A percentile compares a stretch with the other conserved stretches of the same genome.
Conservation (phyloP, 805 yeast species). For the Sugiyamaella lignohabitans region DNA sequence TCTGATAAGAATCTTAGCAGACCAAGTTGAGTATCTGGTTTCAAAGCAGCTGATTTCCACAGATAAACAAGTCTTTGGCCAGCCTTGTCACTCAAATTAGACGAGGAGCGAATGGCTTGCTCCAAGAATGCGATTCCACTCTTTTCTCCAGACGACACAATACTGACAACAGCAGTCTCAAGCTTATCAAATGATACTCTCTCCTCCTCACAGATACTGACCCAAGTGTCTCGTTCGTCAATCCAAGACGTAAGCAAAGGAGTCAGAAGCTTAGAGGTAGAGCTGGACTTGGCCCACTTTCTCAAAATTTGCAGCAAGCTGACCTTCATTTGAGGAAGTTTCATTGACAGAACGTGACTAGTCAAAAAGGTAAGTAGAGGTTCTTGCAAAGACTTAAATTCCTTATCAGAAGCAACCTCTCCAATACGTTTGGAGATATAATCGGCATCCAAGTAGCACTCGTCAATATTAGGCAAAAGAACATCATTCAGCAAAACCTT, state of each 20-base stretch:
- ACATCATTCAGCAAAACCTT: conserved; percentile 35
- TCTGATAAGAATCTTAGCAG: conserved; percentile 58
- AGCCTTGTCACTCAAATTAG: conserved; percentile 37
- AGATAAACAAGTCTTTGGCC: conserved; percentile 47
- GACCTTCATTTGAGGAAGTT: conserved; percentile 52
- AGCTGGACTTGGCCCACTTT: conserved; percentile 32
- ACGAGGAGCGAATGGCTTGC: conserved; percentile 40
- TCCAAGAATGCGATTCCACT: conserved; percentile 58
- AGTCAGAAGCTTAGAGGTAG: conserved; percentile 34
- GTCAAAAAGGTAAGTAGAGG: conserved; percentile 53
- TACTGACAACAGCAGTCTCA: conserved; percentile 51
- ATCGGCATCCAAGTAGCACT: conserved; percentile 44
- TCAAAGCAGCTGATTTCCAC: conserved; percentile 44
- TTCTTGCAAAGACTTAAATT: conserved; percentile 11
- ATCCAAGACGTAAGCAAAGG: conserved; percentile 43
- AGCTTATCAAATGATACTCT: conserved; percentile 43
- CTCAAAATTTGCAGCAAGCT: conserved; percentile 43
- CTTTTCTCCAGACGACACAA: conserved; percentile 59
- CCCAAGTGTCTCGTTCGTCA: conserved; percentile 42
- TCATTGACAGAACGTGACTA: conserved; percentile 52
- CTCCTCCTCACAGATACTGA: conserved; percentile 38
- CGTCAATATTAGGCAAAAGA: conserved; percentile 36
- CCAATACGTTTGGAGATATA: conserved; percentile 34
- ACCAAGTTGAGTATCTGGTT: conserved; percentile 49
- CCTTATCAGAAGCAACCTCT: conserved; percentile 6